phyloP scores from a whole-genome alignment of 495 filamentous ascomycete species.

The Copromyces sp. region DNA sequence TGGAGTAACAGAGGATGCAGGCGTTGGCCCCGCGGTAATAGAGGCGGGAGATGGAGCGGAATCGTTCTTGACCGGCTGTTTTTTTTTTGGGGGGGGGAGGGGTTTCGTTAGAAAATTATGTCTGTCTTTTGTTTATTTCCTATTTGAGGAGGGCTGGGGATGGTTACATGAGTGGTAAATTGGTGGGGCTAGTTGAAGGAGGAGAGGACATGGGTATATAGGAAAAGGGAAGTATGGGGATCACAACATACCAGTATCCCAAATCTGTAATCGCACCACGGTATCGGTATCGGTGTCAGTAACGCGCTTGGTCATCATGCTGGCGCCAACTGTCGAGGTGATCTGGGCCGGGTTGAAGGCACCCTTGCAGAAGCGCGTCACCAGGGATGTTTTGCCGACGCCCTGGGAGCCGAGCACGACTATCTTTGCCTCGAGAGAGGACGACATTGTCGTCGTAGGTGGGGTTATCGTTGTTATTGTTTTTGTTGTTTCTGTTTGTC shows the following conservation, averaged over 20 bases:
- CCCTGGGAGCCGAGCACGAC: conserved; percentile 85
- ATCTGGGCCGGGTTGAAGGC: conserved; percentile 60
- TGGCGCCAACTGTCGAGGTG: conserved; percentile 81
- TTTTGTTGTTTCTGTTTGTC: neutral
- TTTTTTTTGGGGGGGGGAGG: neutral
- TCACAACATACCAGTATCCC: conserved; percentile 55
- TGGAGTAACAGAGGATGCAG: conserved; percentile 88
- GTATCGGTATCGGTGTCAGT: conserved; percentile 73
- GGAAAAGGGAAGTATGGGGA: neutral
- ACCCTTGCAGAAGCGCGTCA: conserved; percentile 76
- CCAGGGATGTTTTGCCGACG: conserved; percentile 90
- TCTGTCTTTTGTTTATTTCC: neutral
- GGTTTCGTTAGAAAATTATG: neutral
- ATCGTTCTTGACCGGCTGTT: conserved; percentile 82
- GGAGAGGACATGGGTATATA: neutral
- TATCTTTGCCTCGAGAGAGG: conserved; percentile 82
- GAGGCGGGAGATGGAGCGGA: conserved; percentile 81
- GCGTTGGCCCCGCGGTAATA: conserved; percentile 96
- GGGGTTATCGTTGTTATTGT: conserved; percentile 13
- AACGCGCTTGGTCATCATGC: conserved; percentile 87
- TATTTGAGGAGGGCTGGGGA: neutral
- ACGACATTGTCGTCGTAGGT: conserved; percentile 41
- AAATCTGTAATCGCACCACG: conserved; percentile 76
- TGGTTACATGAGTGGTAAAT: neutral
- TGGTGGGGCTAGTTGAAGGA: neutral